Evolutionary conservation across 495 filamentous ascomycete species (phyloP).

Genomic region (Podospora sp.): DNA sequence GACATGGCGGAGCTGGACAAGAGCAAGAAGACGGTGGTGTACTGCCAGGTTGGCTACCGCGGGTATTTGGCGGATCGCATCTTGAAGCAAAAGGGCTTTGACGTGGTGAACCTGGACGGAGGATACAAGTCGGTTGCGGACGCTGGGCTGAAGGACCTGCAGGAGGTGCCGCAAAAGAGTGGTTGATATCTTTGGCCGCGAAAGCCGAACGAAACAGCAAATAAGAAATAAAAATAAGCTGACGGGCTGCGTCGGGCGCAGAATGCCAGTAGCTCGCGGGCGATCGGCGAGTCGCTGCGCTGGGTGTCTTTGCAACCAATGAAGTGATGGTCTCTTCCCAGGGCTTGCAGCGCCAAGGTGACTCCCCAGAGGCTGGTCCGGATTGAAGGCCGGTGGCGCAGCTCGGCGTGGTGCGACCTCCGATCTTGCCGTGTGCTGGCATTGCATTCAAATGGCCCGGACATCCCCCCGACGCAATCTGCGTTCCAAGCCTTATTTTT

Average conservation of each 20-base stretch:
- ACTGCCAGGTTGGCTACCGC: slow-evolving; percentile 33
- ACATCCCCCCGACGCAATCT: background rate
- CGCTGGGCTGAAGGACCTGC: slow-evolving; percentile 9
- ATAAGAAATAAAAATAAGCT: background rate
- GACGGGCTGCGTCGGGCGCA: background rate
- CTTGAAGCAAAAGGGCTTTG: slow-evolving; percentile 35
- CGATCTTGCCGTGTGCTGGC: background rate
- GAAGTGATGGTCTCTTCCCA: background rate
- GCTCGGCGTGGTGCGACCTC: background rate
- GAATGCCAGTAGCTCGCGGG: background rate
- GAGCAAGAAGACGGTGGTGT: slow-evolving; percentile 22
- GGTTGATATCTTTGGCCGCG: background rate
- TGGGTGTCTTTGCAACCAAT: background rate
- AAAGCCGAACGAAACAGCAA: background rate
- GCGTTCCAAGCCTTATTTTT: background rate
- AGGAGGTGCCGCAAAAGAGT: slow-evolving; percentile 2
- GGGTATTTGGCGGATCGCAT: slow-evolving; percentile 37
- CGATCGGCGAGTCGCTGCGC: background rate
- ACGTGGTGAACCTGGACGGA: slow-evolving; percentile 38
- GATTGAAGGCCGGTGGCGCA: background rate
- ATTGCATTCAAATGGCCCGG: background rate
- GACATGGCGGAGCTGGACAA: slow-evolving; percentile 25
- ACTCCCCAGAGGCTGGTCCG: background rate
- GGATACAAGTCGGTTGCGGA: slow-evolving; percentile 28
- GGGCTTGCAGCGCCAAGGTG: background rate